phyloP scores from a whole-genome alignment of 805 yeast genomes.

The Debaryomyces castellii region DNA sequence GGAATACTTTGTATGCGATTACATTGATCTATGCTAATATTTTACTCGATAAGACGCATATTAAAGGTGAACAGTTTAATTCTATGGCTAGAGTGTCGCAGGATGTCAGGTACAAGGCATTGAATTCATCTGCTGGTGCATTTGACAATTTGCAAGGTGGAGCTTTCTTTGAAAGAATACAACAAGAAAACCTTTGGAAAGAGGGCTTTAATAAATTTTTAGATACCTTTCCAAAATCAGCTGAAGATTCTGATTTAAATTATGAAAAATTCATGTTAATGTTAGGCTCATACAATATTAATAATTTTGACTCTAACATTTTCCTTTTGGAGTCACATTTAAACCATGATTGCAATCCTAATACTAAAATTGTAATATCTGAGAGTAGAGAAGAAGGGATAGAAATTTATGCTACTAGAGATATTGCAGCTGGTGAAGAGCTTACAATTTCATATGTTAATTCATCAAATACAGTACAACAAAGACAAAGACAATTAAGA shows the following conservation, averaged over 20 bases:
- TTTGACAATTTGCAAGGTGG: conserved; percentile 54
- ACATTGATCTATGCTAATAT: conserved; percentile 54
- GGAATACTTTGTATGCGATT: conserved; percentile 68
- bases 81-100: conserved; percentile 73
- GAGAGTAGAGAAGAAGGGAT: conserved; percentile 53
- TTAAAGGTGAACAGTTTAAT: conserved; percentile 45
- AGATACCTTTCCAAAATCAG: conserved; percentile 44
- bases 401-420: conserved; percentile 57
- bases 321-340: conserved; percentile 66
- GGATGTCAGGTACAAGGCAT: conserved; percentile 57
- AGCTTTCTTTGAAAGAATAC: conserved; percentile 54
- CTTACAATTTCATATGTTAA: conserved; percentile 69
- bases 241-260: conserved; percentile 25
- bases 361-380: conserved; percentile 50
- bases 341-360: conserved; percentile 78
- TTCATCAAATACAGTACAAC: conserved; percentile 58
- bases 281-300: conserved; percentile 73
- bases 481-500: conserved; percentile 64
- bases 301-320: conserved; percentile 64
- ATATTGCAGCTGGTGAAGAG: conserved; percentile 65
- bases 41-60: conserved; percentile 42
- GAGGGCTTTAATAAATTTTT: conserved; percentile 53
- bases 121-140: conserved; percentile 54
- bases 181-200: conserved; percentile 58
- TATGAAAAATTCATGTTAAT: conserved; percentile 58